phyloP scores from a whole-genome alignment of 352 stramenopile genomes.

The Globisporangium megalacanthum region DNA sequence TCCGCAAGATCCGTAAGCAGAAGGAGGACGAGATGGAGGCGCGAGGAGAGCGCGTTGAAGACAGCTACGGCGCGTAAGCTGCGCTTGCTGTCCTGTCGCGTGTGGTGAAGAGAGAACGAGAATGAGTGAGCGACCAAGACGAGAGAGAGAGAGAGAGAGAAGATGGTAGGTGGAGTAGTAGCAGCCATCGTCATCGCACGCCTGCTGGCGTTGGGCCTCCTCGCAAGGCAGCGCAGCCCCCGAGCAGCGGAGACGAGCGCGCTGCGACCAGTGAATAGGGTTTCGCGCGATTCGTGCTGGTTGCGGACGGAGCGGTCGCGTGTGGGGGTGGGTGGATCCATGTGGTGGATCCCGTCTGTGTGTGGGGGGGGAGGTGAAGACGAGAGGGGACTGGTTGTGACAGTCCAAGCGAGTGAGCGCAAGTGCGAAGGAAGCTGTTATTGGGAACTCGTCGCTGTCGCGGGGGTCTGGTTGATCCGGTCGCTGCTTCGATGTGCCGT shows the following conservation, averaged over 20 bases:
- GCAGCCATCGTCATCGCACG: background rate
- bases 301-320: background rate
- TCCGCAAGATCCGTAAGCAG: slow-evolving; percentile 47
- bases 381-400: background rate
- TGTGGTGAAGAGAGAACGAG: background rate
- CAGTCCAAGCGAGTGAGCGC: background rate
- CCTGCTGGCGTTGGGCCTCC: background rate
- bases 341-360: background rate
- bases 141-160: background rate
- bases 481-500: slow-evolving; percentile 80
- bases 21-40: slow-evolving; percentile 40
- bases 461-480: slow-evolving; percentile 35
- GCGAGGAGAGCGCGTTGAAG: slow-evolving; percentile 17
- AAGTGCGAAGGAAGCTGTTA: background rate
- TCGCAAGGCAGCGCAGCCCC: background rate
- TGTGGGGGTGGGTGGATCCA: no score
- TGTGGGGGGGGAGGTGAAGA: background rate
- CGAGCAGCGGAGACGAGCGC: background rate
- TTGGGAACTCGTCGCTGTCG: background rate
- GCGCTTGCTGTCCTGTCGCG: no score
- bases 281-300: background rate
- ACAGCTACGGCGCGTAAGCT: slow-evolving; percentile 10
- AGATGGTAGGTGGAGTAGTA: background rate
- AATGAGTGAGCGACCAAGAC: background rate
- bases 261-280: background rate